Evolutionary conservation across 2,329 filamentous ascomycete species (phyloP).

Genomic region (Claviceps sp.): DNA sequence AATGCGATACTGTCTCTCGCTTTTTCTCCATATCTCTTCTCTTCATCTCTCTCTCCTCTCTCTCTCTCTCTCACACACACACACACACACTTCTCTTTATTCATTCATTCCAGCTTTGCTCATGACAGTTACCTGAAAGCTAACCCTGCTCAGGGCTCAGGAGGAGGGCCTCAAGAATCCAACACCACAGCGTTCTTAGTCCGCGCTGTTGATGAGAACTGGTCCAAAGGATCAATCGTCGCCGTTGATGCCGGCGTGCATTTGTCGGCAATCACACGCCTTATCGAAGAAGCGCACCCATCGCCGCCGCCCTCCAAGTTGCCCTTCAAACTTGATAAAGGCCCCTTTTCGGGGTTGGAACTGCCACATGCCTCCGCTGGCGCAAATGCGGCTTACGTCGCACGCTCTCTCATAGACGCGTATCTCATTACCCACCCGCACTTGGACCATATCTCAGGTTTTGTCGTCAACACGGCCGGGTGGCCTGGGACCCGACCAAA

Average conservation of each 20-base stretch:
- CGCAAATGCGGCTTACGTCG: constrained; percentile 71
- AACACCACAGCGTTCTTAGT: constrained; percentile 85
- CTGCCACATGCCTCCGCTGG: constrained; percentile 52
- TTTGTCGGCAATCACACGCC: constrained; percentile 68
- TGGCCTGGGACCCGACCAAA: constrained; percentile 73
- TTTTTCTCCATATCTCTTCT: background rate
- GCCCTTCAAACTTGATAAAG: constrained; percentile 45
- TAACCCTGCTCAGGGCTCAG: constrained; percentile 51
- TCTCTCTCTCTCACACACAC: background rate
- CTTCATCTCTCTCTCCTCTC: background rate
- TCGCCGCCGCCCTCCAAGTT: constrained; percentile 14
- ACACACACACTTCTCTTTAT: background rate
- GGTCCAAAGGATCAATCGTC: constrained; percentile 70
- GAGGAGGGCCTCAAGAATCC: constrained; percentile 80
- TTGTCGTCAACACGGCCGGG: constrained; percentile 86
- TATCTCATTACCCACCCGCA: constrained; percentile 96
- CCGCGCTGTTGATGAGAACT: constrained; percentile 63
- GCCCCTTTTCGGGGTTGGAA: constrained; percentile 69
- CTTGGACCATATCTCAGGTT: constrained; percentile 81
- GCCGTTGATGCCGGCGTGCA: constrained; percentile 93
- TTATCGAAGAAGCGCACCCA: constrained; percentile 49
- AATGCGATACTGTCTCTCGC: background rate
- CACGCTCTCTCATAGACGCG: constrained; percentile 67
- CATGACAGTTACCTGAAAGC: background rate
- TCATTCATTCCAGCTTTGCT: background rate